A percentile compares a stretch with the other conserved stretches of the same genome.
Evolutionary conservation across 78 protist genomes (phyloP).

Genomic region (Polysphondylium violaceum): DNA sequence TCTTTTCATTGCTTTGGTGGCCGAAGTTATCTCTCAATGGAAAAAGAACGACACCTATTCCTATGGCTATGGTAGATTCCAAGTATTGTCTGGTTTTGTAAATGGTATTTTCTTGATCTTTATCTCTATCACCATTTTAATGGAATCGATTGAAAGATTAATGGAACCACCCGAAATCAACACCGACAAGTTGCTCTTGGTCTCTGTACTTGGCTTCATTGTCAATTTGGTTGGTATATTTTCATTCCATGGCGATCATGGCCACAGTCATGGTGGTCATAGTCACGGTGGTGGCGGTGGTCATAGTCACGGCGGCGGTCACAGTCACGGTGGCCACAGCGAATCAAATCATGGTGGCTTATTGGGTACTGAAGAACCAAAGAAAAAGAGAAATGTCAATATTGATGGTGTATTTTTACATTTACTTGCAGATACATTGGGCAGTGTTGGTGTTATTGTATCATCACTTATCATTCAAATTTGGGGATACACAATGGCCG

Average conservation of each 20-base stretch:
- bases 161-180: slow-evolving; percentile 90
- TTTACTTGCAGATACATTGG: slow-evolving; percentile 97
- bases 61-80: slow-evolving; percentile 94
- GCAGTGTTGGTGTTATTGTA: slow-evolving; percentile 97
- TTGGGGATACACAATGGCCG: slow-evolving; percentile 90
- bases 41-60: slow-evolving; percentile 70
- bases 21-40: slow-evolving; percentile 90
- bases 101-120: slow-evolving; percentile 94
- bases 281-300: slow-evolving; percentile 62
- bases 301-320: slow-evolving; percentile 73
- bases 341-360: slow-evolving; percentile 11
- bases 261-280: slow-evolving; percentile 76
- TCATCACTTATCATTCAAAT: slow-evolving; percentile 88
- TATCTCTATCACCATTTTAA: slow-evolving; percentile 87
- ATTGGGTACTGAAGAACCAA: neutral
- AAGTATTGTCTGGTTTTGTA: slow-evolving; percentile 93
- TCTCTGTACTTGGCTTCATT: slow-evolving; percentile 92
- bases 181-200: slow-evolving; percentile 89
- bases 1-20: slow-evolving; percentile 91
- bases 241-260: slow-evolving; percentile 88
- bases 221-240: slow-evolving; percentile 95
- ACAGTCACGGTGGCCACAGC: slow-evolving; percentile 2
- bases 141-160: slow-evolving; percentile 90
- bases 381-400: slow-evolving; percentile 76
- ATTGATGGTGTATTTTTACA: slow-evolving; percentile 94